Conservation (phyloP, 2,329 filamentous ascomycete species). For the Xylariaceae sp. region DNA sequence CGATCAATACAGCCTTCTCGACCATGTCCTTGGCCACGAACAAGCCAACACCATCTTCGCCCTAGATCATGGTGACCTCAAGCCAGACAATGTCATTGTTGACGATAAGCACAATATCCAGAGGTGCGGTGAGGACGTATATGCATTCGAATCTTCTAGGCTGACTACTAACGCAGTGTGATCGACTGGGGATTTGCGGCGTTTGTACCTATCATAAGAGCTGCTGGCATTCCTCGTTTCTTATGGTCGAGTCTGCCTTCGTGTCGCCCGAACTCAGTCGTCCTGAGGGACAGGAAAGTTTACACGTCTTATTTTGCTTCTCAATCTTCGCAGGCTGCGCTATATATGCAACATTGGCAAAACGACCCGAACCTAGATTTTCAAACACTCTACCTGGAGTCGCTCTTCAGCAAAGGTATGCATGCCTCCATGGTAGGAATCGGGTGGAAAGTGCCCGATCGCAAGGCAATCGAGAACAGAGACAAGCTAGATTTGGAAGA, state of each 20-base stretch:
- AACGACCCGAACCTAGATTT: background rate
- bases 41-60: background rate
- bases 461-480: background rate
- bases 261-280: background rate
- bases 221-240: slow-evolving; percentile 2
- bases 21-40: background rate
- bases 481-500: background rate
- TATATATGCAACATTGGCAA: slow-evolving; percentile 3
- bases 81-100: slow-evolving; percentile 1
- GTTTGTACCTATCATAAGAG: slow-evolving; percentile 3
- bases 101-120: slow-evolving; percentile 1
- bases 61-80: slow-evolving; percentile 1
- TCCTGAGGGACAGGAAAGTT: background rate
- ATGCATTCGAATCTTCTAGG: background rate
- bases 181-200: slow-evolving; percentile 1
- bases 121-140: background rate
- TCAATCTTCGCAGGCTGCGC: slow-evolving; percentile 1
- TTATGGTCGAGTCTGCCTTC: background rate
- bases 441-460: background rate
- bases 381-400: slow-evolving; percentile 4
- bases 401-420: slow-evolving; percentile 6
- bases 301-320: slow-evolving; percentile 4
- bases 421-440: slow-evolving; percentile 4
- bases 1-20: background rate
- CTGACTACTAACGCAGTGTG: background rate